These are phyloP conservation scores for Zelopaecilomyces penicillatus DNA, from an alignment of 2,329 filamentous ascomycete species.

Conservation along the genomic window DNA sequence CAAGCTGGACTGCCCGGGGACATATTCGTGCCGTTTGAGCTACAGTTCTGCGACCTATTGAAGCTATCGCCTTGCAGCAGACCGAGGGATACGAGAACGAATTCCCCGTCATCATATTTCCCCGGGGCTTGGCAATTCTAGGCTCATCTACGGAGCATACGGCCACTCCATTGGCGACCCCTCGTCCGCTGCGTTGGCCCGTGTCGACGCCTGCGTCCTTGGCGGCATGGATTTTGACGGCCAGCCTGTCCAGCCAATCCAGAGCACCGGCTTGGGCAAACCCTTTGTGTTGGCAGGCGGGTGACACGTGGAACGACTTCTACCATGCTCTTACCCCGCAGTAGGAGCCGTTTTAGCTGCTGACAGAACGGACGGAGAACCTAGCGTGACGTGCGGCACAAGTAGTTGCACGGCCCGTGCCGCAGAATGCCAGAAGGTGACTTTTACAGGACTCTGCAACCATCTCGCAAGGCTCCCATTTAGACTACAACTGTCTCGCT, in stretches of 20 bases:
- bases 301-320: slow-evolving; percentile 23
- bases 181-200: slow-evolving; percentile 22
- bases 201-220: slow-evolving; percentile 21
- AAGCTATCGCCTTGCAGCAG: slow-evolving; percentile 8
- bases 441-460: too few relatives aligned
- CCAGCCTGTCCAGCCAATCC: slow-evolving; percentile 19
- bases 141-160: slow-evolving; percentile 32
- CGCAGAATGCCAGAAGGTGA: too few relatives aligned
- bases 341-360: too few relatives aligned
- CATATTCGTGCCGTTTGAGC: slow-evolving; percentile 17
- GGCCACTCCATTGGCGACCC: slow-evolving; percentile 33
- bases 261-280: slow-evolving; percentile 16
- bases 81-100: too few relatives aligned
- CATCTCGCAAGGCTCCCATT: too few relatives aligned
- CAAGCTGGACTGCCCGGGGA: slow-evolving; percentile 20
- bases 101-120: slow-evolving; percentile 28
- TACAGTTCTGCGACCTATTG: slow-evolving; percentile 16
- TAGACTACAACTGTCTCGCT: too few relatives aligned
- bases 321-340: too few relatives aligned
- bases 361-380: too few relatives aligned
- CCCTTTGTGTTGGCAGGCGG: slow-evolving; percentile 24
- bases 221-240: slow-evolving; percentile 35
- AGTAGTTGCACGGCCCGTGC: too few relatives aligned
- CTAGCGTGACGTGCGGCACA: too few relatives aligned
- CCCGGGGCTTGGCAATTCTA: slow-evolving; percentile 34